Base-by-base conservation (phyloP, 768 basidiomycete genomes). In the Pulveroboletus sp. region DNA sequence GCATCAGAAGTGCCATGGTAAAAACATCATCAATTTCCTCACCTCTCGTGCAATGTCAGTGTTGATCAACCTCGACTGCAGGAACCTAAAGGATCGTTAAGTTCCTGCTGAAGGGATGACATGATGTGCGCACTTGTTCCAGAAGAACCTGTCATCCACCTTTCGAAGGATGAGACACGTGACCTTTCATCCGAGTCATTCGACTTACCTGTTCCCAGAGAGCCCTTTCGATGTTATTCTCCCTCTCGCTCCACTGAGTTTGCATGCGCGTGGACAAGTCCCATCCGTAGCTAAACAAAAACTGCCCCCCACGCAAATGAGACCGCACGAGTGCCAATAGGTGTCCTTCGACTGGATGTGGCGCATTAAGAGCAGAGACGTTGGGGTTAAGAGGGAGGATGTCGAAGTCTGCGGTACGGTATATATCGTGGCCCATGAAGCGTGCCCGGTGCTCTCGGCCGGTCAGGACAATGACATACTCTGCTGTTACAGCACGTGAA, bases 81-180 rank as follows among this genome's bases (percentile, higher is more conserved):
- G 62, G 57, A 77, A 78, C 62, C 76, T 77, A 20, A 31, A 27
- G 24, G 36, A 40, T 5, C 11, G 46, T 52, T 43, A 55, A 56
- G 44, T 26, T 23, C 22, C 24, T 35, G 27, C 43, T 42, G 42
- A 17, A 52, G 14, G 20, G 16, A 49, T 14, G 13, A 22, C 22
- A 42, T 5, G 22, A 42, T 54, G 19, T 20, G 22, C 43, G 16
- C 6, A 63, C 81, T 82, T 89, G 69, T 99, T 99, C 95, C 95
- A 99, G 71, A 98, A 98, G 72, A 99, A 99, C 54, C 94, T 79
- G 62, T 96, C 93, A 56, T 99, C 96, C 32, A 85, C 86, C 86
- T 94, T 59, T 42, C 45, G 20, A 29, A 17, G n/a, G 5, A n/a
- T 68, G 32, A 61, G 47, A 45, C 22, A 47, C 23, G 39, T 50